Conservation (phyloP, 495 filamentous ascomycete species). For the Aspergillus sparsus region DNA sequence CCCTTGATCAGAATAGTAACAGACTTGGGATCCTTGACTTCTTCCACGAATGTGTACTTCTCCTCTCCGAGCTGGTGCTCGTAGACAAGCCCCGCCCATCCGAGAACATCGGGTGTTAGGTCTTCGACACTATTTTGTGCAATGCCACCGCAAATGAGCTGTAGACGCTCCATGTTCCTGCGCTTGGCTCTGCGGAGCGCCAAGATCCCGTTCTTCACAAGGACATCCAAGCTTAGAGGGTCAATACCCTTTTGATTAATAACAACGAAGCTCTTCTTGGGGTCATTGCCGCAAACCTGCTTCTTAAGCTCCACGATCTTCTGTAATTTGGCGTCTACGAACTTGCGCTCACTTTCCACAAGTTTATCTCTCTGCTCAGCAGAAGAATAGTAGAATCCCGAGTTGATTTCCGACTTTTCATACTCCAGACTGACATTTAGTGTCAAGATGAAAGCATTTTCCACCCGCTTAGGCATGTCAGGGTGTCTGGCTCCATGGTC, state of each 20-base stretch:
- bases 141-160: constrained; percentile 87
- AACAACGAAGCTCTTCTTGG: constrained; percentile 94
- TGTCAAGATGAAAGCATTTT: constrained; percentile 93
- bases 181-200: constrained; percentile 92
- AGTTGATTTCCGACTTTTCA: constrained; percentile 99
- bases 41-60: constrained; percentile 98
- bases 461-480: constrained; percentile 95
- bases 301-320: constrained; percentile 99
- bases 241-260: constrained; percentile 99
- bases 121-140: constrained; percentile 97
- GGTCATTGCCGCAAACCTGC: constrained; percentile 90
- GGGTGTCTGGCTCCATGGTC: constrained; percentile 97
- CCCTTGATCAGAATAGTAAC: constrained; percentile 99
- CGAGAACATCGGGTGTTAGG: constrained; percentile 81
- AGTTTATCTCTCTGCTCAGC: constrained; percentile 96
- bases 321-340: constrained; percentile 94
- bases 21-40: constrained; percentile 97
- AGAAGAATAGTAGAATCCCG: constrained; percentile 96
- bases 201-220: constrained; percentile 97
- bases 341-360: constrained; percentile 93
- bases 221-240: constrained; percentile 87
- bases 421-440: constrained; percentile 98
- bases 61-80: constrained; percentile 98
- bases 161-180: constrained; percentile 97
- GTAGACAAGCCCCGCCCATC: constrained; percentile 95